Evolutionary conservation across 768 basidiomycete genomes (phyloP).

Genomic region (Asterophora parasitica): DNA sequence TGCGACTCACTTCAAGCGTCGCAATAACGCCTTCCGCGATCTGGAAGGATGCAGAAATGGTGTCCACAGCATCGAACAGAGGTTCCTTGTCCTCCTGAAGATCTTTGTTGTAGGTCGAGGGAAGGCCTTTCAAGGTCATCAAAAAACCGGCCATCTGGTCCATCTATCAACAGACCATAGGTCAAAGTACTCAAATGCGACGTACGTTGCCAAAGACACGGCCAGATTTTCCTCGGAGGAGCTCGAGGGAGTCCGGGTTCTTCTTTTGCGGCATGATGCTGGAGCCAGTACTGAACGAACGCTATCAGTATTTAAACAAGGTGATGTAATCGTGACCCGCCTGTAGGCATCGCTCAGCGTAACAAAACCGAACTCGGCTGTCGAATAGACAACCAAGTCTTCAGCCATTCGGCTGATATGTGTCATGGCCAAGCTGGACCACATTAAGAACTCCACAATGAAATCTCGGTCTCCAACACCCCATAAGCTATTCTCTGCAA

Average conservation of each 20-base stretch:
- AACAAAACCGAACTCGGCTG: conserved; percentile 95
- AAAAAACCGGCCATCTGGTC: conserved; percentile 91
- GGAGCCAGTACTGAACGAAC: conserved; percentile 75
- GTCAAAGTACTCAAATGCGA: conserved; percentile 1
- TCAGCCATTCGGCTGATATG: conserved; percentile 95
- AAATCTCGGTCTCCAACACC: conserved; percentile 97
- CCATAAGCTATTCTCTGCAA: conserved; percentile 96
- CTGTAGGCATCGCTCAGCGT: conserved; percentile 97
- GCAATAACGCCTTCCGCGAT: conserved; percentile 95
- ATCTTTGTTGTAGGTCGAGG: conserved; percentile 99
- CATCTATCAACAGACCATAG: conserved; percentile 3
- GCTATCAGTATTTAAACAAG: neutral
- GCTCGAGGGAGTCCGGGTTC: conserved; percentile 94
- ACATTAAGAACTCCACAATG: conserved; percentile 95
- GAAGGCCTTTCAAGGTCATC: conserved; percentile 95
- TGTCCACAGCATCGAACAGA: conserved; percentile 90
- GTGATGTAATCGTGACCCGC: conserved; percentile 34
- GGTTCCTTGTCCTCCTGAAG: conserved; percentile 99
- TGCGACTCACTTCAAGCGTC: conserved; percentile 67
- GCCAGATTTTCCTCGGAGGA: conserved; percentile 92
- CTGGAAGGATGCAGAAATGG: conserved; percentile 78
- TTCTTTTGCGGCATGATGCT: conserved; percentile 99
- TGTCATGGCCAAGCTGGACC: conserved; percentile 87
- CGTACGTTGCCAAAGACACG: conserved; percentile 88
- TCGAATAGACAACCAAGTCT: conserved; percentile 94